phyloP scores from a whole-genome alignment of 768 basidiomycete species.

The Phylloporus sp. region DNA sequence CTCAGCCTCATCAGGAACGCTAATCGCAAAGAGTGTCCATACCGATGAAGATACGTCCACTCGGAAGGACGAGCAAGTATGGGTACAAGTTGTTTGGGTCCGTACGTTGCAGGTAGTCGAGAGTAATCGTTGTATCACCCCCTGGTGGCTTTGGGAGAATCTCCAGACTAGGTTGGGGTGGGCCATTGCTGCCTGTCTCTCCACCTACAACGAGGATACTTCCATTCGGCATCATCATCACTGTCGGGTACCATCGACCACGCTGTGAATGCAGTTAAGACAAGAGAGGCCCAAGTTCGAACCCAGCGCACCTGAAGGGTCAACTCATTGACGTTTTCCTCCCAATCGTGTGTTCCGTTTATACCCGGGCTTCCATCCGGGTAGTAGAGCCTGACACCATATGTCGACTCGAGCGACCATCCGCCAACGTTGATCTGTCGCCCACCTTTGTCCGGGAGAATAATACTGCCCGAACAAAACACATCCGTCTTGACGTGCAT shows the following conservation, averaged over 20 bases:
- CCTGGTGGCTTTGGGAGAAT: slow-evolving; percentile 64
- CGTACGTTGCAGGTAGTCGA: slow-evolving; percentile 66
- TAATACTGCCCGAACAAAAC: slow-evolving; percentile 71
- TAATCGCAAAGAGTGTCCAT: slow-evolving; percentile 14
- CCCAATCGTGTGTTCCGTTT: slow-evolving; percentile 76
- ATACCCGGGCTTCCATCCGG: slow-evolving; percentile 54
- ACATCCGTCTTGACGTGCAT: slow-evolving; percentile 79
- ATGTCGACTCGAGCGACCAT: slow-evolving; percentile 69
- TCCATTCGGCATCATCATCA: slow-evolving; percentile 69
- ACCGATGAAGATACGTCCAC: slow-evolving; percentile 69
- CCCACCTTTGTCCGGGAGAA: slow-evolving; percentile 70
- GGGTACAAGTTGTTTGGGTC: slow-evolving; percentile 82
- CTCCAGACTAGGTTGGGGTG: slow-evolving; percentile 66
- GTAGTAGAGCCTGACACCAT: slow-evolving; percentile 64
- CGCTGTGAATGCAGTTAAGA: slow-evolving; percentile 31
- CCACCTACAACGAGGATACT: too few species aligned
- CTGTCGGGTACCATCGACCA: slow-evolving; percentile 70
- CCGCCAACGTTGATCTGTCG: slow-evolving; percentile 30
- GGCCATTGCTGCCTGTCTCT: slow-evolving; percentile 63
- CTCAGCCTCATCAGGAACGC: slow-evolving; percentile 27
- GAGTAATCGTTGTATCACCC: slow-evolving; percentile 53
- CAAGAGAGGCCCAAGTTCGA: too few species aligned
- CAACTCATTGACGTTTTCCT: slow-evolving; percentile 60
- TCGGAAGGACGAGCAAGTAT: slow-evolving; percentile 69
- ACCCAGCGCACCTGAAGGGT: slow-evolving; percentile 52